Evolutionary conservation across 345 rosid species (phyloP).

Genomic region (Pseudoturritis turrita): DNA sequence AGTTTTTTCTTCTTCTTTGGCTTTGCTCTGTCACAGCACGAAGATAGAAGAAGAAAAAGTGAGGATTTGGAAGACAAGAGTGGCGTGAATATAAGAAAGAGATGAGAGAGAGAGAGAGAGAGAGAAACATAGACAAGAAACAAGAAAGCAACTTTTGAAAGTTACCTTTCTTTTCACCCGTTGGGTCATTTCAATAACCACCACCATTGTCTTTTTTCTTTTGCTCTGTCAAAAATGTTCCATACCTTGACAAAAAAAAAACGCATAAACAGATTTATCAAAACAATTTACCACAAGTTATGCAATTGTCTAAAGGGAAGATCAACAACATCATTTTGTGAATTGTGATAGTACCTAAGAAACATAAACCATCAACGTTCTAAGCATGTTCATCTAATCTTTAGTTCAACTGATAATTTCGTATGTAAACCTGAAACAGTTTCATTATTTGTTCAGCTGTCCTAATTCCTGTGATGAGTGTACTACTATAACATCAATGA

Average conservation of each 20-base stretch:
- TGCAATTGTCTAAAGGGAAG: neutral
- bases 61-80: conserved; percentile 33
- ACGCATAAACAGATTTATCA: neutral
- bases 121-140: conserved; percentile 12
- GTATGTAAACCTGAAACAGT: neutral
- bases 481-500: neutral
- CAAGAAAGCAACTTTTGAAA: conserved; percentile 41
- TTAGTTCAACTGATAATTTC: neutral
- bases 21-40: conserved; percentile 19
- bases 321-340: neutral
- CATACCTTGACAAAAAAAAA: neutral
- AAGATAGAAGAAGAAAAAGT: conserved; percentile 17
- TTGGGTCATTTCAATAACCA: conserved; percentile 38
- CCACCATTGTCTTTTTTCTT: conserved; percentile 25
- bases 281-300: too few relatives aligned
- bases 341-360: neutral
- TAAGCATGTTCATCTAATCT: neutral
- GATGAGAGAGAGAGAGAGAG: conserved; percentile 3
- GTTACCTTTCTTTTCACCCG: conserved; percentile 30
- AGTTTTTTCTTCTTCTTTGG: neutral
- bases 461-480: neutral
- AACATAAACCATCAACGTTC: neutral
- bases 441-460: neutral
- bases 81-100: conserved; percentile 58
- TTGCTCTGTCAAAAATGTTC: neutral